Percentiles rank a stretch among this genome's conserved stretches.
These are phyloP conservation scores for Fusarium sp. DNA, from an alignment of 2,329 filamentous ascomycete species.

Conservation along the genomic window DNA sequence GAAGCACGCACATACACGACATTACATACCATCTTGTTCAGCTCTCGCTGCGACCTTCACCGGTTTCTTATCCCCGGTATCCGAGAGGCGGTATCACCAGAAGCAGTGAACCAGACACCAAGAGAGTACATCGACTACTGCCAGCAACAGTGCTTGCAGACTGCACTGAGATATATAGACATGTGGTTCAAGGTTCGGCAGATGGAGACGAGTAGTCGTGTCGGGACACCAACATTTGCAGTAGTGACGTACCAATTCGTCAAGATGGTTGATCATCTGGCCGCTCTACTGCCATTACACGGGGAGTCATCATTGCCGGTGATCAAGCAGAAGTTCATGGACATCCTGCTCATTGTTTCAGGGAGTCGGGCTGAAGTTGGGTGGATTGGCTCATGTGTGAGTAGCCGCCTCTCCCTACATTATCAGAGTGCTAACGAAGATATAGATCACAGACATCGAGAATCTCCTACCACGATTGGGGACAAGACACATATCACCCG, in stretches of 20 bases:
- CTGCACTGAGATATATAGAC: background rate
- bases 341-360: slow-evolving; percentile 3
- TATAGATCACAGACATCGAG: slow-evolving; percentile 23
- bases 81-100: slow-evolving; percentile 28
- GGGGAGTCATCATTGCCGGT: slow-evolving; percentile 3
- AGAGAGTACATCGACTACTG: slow-evolving; percentile 27
- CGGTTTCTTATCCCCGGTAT: slow-evolving; percentile 40
- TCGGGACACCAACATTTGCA: slow-evolving; percentile 3
- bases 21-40: slow-evolving; percentile 27
- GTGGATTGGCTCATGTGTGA: slow-evolving; percentile 20
- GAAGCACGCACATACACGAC: slow-evolving; percentile 33
- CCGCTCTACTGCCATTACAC: background rate
- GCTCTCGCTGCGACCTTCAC: slow-evolving; percentile 39
- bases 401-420: too few species aligned
- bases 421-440: too few species aligned
- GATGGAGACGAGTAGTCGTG: slow-evolving; percentile 18
- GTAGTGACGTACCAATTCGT: slow-evolving; percentile 26
- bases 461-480: slow-evolving; percentile 20
- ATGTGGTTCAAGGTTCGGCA: slow-evolving; percentile 24
- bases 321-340: slow-evolving; percentile 16
- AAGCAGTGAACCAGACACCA: slow-evolving; percentile 19
- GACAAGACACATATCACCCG: background rate
- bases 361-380: background rate
- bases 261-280: slow-evolving; percentile 31
- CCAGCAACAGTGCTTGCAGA: slow-evolving; percentile 22